Percentiles rank a stretch among this genome's conserved stretches.
Conservation (phyloP, 2,329 filamentous ascomycete genomes). For the Ophiosphaerella korrae region DNA sequence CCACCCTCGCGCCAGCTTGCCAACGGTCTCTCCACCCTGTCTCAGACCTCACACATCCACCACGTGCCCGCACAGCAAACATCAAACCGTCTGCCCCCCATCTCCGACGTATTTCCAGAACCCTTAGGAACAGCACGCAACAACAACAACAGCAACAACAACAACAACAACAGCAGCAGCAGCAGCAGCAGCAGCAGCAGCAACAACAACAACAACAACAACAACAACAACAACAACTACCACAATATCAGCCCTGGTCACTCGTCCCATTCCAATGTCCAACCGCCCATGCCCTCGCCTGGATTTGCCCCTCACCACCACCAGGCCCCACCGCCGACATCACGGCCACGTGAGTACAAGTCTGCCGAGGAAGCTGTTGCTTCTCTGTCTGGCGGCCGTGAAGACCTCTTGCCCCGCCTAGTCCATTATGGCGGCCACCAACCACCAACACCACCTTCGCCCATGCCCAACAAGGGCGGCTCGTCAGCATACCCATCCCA, state of each 20-base stretch:
- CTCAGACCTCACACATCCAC: constrained; percentile 87
- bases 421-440: constrained; percentile 96
- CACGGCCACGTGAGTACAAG: constrained; percentile 81
- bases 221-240: constrained; percentile 54
- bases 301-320: constrained; percentile 65
- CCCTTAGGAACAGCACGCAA: constrained; percentile 59
- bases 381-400: constrained; percentile 85
- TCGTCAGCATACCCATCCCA: constrained; percentile 37
- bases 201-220: too few species aligned
- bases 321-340: constrained; percentile 57
- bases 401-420: constrained; percentile 88
- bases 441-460: constrained; percentile 88
- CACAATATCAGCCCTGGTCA: constrained; percentile 69
- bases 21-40: constrained; percentile 81
- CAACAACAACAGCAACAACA: too few species aligned
- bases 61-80: constrained; percentile 88
- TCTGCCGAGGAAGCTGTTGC: constrained; percentile 96
- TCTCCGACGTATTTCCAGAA: constrained; percentile 92
- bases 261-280: constrained; percentile 66
- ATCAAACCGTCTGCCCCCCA: constrained; percentile 87
- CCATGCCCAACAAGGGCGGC: constrained; percentile 58
- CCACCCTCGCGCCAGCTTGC: constrained; percentile 77
- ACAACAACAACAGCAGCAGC: too few species aligned
- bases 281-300: constrained; percentile 77
- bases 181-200: too few species aligned